Conservation (phyloP, 78 protist species). For the Speleostelium caveatum region DNA sequence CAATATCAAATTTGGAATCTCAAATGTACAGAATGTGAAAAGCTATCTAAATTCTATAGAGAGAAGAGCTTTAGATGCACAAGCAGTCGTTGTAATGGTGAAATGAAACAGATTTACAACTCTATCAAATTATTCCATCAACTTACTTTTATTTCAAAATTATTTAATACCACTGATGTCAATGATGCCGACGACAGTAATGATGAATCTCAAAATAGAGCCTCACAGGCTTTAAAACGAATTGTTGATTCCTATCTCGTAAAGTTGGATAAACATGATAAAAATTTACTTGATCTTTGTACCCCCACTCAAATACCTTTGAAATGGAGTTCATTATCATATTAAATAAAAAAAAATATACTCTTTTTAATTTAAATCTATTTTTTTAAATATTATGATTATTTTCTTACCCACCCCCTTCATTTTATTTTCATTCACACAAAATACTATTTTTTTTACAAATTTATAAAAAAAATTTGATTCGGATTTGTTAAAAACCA, state of each 20-base stretch:
- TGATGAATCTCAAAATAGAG: neutral
- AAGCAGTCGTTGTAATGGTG: constrained; percentile 10
- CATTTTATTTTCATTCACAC: no score
- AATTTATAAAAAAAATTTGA: no score
- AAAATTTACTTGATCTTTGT: neutral
- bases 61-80: neutral
- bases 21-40: constrained; percentile 31
- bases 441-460: no score
- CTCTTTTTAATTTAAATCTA: no score
- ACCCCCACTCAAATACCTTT: neutral
- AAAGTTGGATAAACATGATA: neutral
- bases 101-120: constrained; percentile 3
- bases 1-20: constrained; percentile 31
- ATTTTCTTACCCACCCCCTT: no score
- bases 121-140: constrained; percentile 12
- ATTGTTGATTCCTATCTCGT: neutral
- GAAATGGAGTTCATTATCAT: neutral
- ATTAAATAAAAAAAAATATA: no score
- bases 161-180: neutral
- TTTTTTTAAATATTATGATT: no score
- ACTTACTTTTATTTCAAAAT: constrained; percentile 15
- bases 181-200: neutral
- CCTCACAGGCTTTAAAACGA: neutral
- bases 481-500: no score
- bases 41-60: constrained; percentile 14